Conservation (phyloP, 768 basidiomycete genomes). For the Tremella mesenterica region DNA sequence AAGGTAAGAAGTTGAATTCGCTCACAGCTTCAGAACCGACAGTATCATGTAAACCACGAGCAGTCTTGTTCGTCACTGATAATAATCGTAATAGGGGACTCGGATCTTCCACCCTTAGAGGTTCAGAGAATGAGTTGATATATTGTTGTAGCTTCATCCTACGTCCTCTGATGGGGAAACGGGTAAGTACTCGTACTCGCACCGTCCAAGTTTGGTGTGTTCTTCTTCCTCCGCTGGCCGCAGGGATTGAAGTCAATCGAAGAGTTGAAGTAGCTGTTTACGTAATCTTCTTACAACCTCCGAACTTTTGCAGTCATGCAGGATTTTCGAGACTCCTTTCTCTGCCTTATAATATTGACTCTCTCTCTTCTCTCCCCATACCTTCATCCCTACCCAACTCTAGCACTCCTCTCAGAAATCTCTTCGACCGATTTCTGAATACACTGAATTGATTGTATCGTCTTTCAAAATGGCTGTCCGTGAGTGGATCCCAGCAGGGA, state of each 20-base stretch:
- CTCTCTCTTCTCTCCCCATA: too few species aligned
- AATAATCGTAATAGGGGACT: slow-evolving; percentile 20
- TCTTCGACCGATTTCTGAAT: too few species aligned
- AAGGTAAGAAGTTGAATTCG: not conserved
- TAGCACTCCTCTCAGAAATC: too few species aligned
- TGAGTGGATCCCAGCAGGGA: slow-evolving; percentile 44
- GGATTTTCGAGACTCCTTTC: too few species aligned
- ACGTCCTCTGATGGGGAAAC: not conserved
- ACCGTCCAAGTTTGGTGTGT: not conserved
- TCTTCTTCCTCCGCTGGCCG: not conserved
- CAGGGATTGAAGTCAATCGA: not conserved
- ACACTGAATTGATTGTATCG: not conserved
- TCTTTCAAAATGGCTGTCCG: slow-evolving; percentile 56
- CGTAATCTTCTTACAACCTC: not conserved
- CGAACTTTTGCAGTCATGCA: not conserved
- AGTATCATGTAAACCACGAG: slow-evolving; percentile 30
- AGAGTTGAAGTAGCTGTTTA: too few species aligned
- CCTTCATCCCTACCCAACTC: too few species aligned
- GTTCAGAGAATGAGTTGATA: slow-evolving; percentile 27
- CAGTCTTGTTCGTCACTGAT: slow-evolving; percentile 27
- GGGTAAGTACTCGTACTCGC: not conserved
- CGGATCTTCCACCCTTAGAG: slow-evolving; percentile 25
- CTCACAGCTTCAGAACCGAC: slow-evolving; percentile 33
- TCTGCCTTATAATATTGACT: too few species aligned
- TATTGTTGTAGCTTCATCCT: slow-evolving; percentile 36